Conservation (phyloP, 2,329 filamentous ascomycete genomes). For the Aspergillus tanneri region DNA sequence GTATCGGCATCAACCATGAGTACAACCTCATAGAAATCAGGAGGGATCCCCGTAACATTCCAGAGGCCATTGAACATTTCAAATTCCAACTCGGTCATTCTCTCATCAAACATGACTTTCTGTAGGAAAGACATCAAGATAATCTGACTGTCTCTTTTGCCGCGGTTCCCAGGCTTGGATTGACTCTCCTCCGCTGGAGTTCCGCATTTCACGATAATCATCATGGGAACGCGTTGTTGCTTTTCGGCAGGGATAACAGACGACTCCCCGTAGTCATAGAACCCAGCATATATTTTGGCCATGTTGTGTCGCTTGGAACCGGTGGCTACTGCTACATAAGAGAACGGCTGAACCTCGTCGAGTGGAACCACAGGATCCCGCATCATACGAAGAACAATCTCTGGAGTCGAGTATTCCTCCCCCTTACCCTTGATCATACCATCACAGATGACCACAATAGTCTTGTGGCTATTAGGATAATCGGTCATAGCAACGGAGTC, state of each 20-base stretch:
- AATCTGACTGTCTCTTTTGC: slow-evolving; percentile 98
- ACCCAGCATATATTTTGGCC: slow-evolving; percentile 97
- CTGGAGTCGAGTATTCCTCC: slow-evolving; percentile 81
- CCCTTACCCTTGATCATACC: slow-evolving; percentile 96
- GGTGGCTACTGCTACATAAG: slow-evolving; percentile 93
- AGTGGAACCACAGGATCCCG: slow-evolving; percentile 78
- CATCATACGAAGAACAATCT: slow-evolving; percentile 90
- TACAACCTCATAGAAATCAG: slow-evolving; percentile 95
- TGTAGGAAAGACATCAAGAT: slow-evolving; percentile 99
- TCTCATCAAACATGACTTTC: slow-evolving; percentile 99
- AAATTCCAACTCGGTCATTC: slow-evolving; percentile 98
- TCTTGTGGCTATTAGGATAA: slow-evolving; percentile 98
- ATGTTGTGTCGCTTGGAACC: slow-evolving; percentile 98
- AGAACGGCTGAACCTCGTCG: slow-evolving; percentile 84
- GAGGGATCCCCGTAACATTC: slow-evolving; percentile 97
- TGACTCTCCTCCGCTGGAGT: slow-evolving; percentile 80
- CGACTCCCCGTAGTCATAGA: slow-evolving; percentile 89
- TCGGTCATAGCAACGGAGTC: slow-evolving; percentile 97
- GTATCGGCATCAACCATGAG: slow-evolving; percentile 99
- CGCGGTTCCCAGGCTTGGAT: slow-evolving; percentile 91
- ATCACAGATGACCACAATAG: slow-evolving; percentile 93
- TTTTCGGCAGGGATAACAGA: slow-evolving; percentile 78
- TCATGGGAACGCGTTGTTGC: slow-evolving; percentile 97
- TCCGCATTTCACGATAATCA: slow-evolving; percentile 92
- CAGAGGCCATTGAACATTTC: slow-evolving; percentile 99